Evolutionary conservation across 805 yeast genomes (phyloP), one percentile per base, ranked within the genome.

Genomic region (Ogataea pini): DNA sequence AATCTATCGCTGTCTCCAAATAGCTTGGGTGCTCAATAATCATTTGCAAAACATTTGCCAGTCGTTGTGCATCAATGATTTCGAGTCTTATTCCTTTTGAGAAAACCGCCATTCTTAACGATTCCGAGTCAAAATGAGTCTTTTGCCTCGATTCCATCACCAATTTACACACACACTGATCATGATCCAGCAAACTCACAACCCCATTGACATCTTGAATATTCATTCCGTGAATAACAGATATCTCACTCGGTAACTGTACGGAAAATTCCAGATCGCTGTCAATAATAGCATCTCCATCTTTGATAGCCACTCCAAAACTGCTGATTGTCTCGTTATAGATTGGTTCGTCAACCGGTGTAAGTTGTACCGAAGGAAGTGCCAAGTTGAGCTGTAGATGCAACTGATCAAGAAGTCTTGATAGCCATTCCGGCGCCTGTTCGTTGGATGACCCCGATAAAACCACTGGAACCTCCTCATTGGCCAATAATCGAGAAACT

Each of bases 91-190:
- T 25, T 52, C 20, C 36, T 20, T 33, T 34, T 13, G 39, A 50
- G 12, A 33, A 28, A 12, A 62, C 14, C 1, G 36, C 27, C 25
- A 22, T 58, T 24, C 13, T 28, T 9, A 9, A 13, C 4, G 47
- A 36, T 0, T 40, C 43, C 3, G 55, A 56, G 36, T 63, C 55
- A n/a, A 61, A 34, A 10, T 60, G 44, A 17, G 59, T 55, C 7
- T 52, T 0, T 25, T 52, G 55, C 37, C 64, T 52, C 12, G 50
- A 49, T 1, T 39, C 25, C 36, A 68, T 31, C n/a, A 29, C 42
- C 20, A 27, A 46, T 0, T 22, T 22, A 16, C n/a, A 50, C 24
- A 17, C 34, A n/a, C 17, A 39, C 8, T 34, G 33, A 17, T 25
- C 31, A 3, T 32, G 27, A 10, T 48, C 9, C 7, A 36, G 12